Evolutionary conservation across 2,329 filamentous ascomycete genomes (phyloP), one percentile per base, ranked within the genome.

Genomic region (Metarhizium anisopliae): DNA sequence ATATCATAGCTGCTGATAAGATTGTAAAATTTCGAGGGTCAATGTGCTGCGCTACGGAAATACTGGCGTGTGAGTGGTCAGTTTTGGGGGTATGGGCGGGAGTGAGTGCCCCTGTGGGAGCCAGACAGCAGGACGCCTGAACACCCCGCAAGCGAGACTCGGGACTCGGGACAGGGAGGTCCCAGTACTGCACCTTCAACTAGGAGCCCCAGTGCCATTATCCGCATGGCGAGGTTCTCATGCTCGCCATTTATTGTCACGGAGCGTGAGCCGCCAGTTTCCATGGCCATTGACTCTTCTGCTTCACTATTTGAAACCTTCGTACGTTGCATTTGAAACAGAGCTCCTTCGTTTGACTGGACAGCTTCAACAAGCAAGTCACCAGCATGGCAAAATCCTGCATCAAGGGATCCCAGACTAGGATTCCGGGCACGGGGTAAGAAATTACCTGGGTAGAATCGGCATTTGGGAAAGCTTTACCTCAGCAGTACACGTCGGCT

Each of bases 11-110:
- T 25, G 25, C 45, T 38, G 54, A 55, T 55, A 55, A 55, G 54
- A 55, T 55, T 55, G 45, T 50, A 55, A 55, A 47, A 52, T 51
- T 55, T 55, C 54, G 30, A 51, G 49, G n/a, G 43, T 25, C 8
- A n/a, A 6, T 2, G n/a, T 25, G 25, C 25, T 25, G 25, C 25
- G 25, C 3, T 25, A 25, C 3, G 25, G 25, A 14, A 30, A 16
- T 30, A 6, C 45, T 30, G 25, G 42, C 13, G 45, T 30, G 45
- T 49, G 45, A 49, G 45, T 49, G 45, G 45, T 49, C 25, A 25
- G 45, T 49, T 49, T 49, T 4, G 45, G 45, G 8, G 10, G 4
- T 5, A 8, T 5, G 25, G 25, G 11, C 16, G 18, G 45, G 13
- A 49, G 18, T 29, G 18, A 10, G 10, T 49, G 25, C 45, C 43